Base-by-base conservation (phyloP, 2,329 filamentous ascomycete species). In the Aspergillus quadrilineatus region DNA sequence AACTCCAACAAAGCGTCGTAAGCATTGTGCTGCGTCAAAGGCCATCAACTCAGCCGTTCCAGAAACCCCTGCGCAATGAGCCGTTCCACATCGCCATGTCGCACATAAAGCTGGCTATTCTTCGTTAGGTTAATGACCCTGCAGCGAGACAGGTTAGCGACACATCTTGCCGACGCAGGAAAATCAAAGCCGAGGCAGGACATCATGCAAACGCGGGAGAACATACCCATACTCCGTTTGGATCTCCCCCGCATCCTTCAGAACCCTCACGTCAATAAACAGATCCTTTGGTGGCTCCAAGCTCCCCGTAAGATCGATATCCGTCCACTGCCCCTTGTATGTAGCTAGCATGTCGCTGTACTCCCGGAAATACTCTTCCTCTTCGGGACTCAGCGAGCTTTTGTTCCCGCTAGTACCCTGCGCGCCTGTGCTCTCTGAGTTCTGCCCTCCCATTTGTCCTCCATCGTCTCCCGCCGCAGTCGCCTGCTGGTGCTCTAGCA, bases 261-360 rank as follows among this genome's bases (percentile, higher is more conserved):
- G 77, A 48, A 99, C 94, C 46, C 94, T 82, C 36, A 99, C 94
- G 73, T 99, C 94, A 67, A 99, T 96, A 73, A 97, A 99, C 52
- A 99, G 78, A 75, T 99, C 94, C 65, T 86, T 85, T n/a, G 94
- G 94, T 26, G 94, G 94, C 69, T 96, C 92, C 69, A 99, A 79
- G 68, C 89, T 94, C 32, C 94, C 94, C 2, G 94, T 97, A 53
- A 99, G 79, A 74, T 99, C 94, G 63, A 99, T 89, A 71, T 99
- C 94, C 17, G 93, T 97, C 93, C 93, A 99, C 68, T 96, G 92
- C 0, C 94, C 94, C 73, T 99, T 99, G 75, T 95, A 97, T 1
- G 92, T 90, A n/a, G 93, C 91, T 54, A 99, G 78, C 63, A 99
- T 80, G 68, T 99, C 92, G 62, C 89, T 88, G 70, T 97, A 99